Percentiles rank a stretch among this genome's conserved stretches.
phyloP scores from a whole-genome alignment of 2,329 filamentous ascomycete genomes.

The Alternaria conjuncta region DNA sequence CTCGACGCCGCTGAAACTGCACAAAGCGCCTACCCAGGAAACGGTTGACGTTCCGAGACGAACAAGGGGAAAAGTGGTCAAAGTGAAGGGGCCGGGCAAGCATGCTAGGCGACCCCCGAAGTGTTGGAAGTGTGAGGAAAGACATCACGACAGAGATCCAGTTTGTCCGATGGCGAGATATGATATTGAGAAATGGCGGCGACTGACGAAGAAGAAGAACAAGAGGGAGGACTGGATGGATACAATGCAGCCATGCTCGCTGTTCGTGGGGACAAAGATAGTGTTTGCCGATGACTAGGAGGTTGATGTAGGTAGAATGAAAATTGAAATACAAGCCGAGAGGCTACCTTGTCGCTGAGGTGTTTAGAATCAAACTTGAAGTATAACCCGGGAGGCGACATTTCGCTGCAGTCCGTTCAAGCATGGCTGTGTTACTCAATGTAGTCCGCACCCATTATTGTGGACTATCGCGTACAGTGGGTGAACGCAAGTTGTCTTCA shows the following conservation, averaged over 20 bases:
- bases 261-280: constrained; percentile 1
- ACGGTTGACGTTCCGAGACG: neutral
- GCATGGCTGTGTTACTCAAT: neutral
- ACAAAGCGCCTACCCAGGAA: neutral
- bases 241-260: neutral
- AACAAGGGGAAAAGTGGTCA: neutral
- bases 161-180: constrained; percentile 13
- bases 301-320: neutral
- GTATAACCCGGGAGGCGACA: neutral
- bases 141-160: constrained; percentile 11
- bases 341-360: neutral
- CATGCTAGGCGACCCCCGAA: constrained; percentile 4
- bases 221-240: neutral
- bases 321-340: neutral
- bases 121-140: constrained; percentile 22
- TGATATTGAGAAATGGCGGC: constrained; percentile 5
- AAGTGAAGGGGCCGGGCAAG: neutral
- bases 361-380: neutral
- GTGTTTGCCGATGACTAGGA: constrained; percentile 11
- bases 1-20: neutral
- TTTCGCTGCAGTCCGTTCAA: neutral
- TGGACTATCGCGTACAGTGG: neutral
- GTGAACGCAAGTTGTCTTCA: neutral
- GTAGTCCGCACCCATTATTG: neutral
- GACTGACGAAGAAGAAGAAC: constrained; percentile 10